A percentile compares a stretch with the other conserved stretches of the same genome.
Conservation (phyloP, 208 protist species). For the Trypanosoma mega region DNA sequence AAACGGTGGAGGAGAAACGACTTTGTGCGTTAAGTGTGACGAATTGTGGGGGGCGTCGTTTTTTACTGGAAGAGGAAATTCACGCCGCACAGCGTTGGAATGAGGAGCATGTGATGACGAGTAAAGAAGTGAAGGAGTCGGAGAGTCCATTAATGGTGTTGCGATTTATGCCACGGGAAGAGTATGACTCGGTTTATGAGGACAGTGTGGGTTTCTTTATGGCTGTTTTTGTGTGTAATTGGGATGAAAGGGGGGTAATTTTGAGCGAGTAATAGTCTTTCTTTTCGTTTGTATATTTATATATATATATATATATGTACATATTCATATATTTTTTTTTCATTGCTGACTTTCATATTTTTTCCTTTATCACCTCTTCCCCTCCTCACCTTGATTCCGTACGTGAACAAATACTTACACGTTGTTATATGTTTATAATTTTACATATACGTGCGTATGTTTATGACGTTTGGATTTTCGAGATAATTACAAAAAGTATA, state of each 20-base stretch:
- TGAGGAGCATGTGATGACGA: not conserved
- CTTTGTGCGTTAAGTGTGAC: slow-evolving; percentile 26
- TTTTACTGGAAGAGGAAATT: slow-evolving; percentile 34
- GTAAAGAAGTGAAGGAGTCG: not conserved
- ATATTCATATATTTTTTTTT: too few relatives aligned
- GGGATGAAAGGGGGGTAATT: not conserved
- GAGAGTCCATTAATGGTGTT: slow-evolving; percentile 36
- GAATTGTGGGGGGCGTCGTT: slow-evolving; percentile 17
- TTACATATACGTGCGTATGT: too few relatives aligned
- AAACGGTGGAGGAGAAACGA: slow-evolving; percentile 23
- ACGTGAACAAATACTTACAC: too few relatives aligned
- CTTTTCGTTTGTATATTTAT: too few relatives aligned
- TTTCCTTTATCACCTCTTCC: too few relatives aligned
- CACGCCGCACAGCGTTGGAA: slow-evolving; percentile 27
- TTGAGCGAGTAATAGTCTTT: too few relatives aligned
- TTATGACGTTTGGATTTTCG: too few relatives aligned
- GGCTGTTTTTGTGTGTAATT: slow-evolving; percentile 46
- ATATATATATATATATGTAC: too few relatives aligned
- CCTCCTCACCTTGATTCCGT: too few relatives aligned
- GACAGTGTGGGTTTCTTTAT: slow-evolving; percentile 71
- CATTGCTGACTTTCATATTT: too few relatives aligned
- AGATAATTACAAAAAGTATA: too few relatives aligned
- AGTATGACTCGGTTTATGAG: slow-evolving; percentile 6
- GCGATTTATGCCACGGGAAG: slow-evolving; percentile 45
- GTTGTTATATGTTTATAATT: too few relatives aligned